A percentile compares a stretch with the other conserved stretches of the same genome.
Conservation (phyloP, 2,329 filamentous ascomycete genomes). For the Fusarium fracticaudum region DNA sequence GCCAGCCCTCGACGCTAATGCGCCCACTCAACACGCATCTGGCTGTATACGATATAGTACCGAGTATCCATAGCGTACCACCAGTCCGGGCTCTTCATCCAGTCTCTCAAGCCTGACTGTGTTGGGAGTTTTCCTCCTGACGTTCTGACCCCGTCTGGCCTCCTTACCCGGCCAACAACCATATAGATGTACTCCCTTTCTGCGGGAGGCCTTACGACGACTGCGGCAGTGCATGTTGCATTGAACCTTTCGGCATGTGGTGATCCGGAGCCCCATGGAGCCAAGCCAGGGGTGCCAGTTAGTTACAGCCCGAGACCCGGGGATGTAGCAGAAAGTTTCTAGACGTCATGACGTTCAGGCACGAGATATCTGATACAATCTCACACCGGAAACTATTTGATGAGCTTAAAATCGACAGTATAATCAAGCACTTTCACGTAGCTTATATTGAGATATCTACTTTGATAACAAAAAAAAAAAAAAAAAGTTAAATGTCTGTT, state of each 20-base stretch:
- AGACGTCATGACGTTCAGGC: constrained; percentile 29
- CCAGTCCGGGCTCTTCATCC: constrained; percentile 18
- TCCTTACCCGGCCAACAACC: constrained; percentile 12
- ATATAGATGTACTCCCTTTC: constrained; percentile 19
- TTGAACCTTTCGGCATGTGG: constrained; percentile 29
- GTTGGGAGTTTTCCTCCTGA: neutral
- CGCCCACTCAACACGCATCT: constrained; percentile 40
- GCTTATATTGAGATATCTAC: neutral
- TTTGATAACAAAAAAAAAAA: neutral
- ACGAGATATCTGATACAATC: constrained; percentile 21
- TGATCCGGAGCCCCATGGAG: constrained; percentile 34
- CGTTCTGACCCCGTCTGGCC: neutral
- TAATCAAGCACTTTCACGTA: neutral
- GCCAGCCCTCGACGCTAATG: constrained; percentile 38
- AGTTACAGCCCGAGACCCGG: constrained; percentile 25
- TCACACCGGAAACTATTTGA: neutral
- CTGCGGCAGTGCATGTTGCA: constrained; percentile 26
- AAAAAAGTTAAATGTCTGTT: neutral
- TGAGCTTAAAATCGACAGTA: neutral
- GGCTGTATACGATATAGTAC: neutral
- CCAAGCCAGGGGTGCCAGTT: constrained; percentile 29
- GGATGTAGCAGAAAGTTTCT: constrained; percentile 29
- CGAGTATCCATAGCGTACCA: neutral
- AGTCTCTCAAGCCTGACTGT: neutral
- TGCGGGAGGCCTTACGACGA: constrained; percentile 11